Conservation (phyloP, 345 rosid species). For the Rhizophora mangle region DNA sequence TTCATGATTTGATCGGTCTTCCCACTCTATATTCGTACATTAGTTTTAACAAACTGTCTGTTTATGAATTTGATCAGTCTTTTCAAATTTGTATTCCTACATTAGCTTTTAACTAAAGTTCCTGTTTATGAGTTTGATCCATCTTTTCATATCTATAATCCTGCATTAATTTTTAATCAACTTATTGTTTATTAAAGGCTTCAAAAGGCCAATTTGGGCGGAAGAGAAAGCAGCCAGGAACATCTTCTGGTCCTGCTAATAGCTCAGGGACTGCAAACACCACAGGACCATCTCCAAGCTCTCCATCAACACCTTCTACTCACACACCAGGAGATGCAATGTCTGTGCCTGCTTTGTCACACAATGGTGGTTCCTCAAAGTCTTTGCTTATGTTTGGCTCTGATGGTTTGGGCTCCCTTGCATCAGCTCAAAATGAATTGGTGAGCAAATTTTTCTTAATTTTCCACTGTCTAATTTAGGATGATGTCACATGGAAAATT, state of each 20-base stretch:
- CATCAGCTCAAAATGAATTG: slow-evolving; percentile 49
- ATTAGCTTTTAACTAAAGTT: no score
- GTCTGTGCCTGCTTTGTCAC: slow-evolving; percentile 43
- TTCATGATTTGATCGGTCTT: no score
- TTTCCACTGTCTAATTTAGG: not conserved
- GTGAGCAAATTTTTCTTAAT: slow-evolving; percentile 24
- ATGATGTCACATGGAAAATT: slow-evolving; percentile 1
- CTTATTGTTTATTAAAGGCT: slow-evolving; percentile 33
- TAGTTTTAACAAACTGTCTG: no score
- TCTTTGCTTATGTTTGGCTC: slow-evolving; percentile 49
- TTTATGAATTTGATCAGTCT: not conserved
- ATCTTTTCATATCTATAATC: not conserved
- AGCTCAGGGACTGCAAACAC: slow-evolving; percentile 55
- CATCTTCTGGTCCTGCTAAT: slow-evolving; percentile 55
- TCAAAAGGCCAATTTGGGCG: slow-evolving; percentile 46
- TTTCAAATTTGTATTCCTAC: no score
- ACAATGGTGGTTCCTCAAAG: slow-evolving; percentile 47
- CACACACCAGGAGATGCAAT: slow-evolving; percentile 52
- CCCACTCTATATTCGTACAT: no score
- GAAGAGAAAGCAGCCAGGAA: slow-evolving; percentile 49
- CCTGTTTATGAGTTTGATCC: no score
- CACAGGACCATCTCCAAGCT: slow-evolving; percentile 51
- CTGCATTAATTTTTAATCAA: not conserved
- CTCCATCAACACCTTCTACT: slow-evolving; percentile 55
- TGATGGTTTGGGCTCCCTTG: slow-evolving; percentile 47